A percentile compares a stretch with the other conserved stretches of the same genome.
Conservation (phyloP, 768 basidiomycete species). For the Hirschioporus abietinus region DNA sequence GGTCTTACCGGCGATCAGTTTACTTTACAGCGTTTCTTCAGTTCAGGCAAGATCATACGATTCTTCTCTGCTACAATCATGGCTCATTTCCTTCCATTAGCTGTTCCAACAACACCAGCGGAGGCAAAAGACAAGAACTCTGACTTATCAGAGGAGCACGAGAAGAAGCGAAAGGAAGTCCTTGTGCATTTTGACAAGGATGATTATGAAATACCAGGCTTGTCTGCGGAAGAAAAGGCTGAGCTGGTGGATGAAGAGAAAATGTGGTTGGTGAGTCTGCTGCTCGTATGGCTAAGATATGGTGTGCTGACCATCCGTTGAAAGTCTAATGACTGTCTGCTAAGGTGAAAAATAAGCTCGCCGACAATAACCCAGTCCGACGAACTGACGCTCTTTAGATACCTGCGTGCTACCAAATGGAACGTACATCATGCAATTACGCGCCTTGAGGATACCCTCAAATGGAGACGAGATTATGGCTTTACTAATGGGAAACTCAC, state of each 20-base stretch:
- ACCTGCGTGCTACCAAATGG: conserved; percentile 78
- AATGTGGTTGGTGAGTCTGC: conserved; percentile 62
- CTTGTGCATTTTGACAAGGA: conserved; percentile 53
- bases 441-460: conserved; percentile 65
- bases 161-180: conserved; percentile 46
- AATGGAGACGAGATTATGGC: conserved; percentile 78
- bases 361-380: not conserved
- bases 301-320: not conserved
- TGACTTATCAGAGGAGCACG: conserved; percentile 37
- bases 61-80: conserved; percentile 4
- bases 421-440: conserved; percentile 49
- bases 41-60: not conserved
- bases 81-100: conserved; percentile 9
- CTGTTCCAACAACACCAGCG: conserved; percentile 18
- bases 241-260: conserved; percentile 59
- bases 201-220: conserved; percentile 48
- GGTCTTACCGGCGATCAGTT: not conserved
- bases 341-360: conserved; percentile 37
- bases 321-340: conserved; percentile 63
- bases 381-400: conserved; percentile 33
- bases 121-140: conserved; percentile 9
- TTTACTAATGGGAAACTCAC: conserved; percentile 53
- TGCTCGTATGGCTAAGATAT: not conserved
- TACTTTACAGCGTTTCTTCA: not conserved
- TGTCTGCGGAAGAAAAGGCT: conserved; percentile 30